phyloP scores from a whole-genome alignment of 1,284 basidiomycete genomes.

The Ceratobasidium sp. region DNA sequence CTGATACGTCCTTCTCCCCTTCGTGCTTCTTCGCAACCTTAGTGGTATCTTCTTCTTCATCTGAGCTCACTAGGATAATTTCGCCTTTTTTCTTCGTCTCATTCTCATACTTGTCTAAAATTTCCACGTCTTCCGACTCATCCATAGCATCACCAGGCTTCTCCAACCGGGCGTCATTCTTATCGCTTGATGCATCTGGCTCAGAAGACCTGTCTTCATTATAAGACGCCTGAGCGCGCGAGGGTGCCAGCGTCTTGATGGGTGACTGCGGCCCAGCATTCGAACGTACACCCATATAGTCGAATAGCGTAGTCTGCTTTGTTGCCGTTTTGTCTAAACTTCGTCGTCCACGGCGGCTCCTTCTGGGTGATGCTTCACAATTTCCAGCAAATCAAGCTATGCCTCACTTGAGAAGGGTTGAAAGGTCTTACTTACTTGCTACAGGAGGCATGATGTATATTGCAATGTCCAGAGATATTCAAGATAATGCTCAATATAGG shows the following conservation, averaged over 20 bases:
- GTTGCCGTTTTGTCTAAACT: neutral
- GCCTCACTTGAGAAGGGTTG: neutral
- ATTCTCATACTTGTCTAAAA: neutral
- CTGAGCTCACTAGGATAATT: neutral
- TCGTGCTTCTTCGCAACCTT: neutral
- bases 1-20: neutral
- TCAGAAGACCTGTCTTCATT: neutral
- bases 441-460: too few relatives aligned
- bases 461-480: too few relatives aligned
- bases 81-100: neutral
- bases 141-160: neutral
- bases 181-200: constrained; percentile 2
- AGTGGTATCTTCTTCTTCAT: neutral
- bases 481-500: too few relatives aligned
- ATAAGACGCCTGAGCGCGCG: neutral
- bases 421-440: neutral
- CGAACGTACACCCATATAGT: neutral
- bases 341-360: neutral
- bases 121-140: neutral
- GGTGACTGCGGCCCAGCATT: neutral
- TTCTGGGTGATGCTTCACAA: neutral
- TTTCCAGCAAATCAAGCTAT: neutral
- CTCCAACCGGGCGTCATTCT: neutral
- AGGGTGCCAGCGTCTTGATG: too few relatives aligned
- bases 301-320: neutral